These are phyloP conservation scores for Saturnispora halmiae DNA, from an alignment of 805 yeast species.

Conservation along the genomic window DNA sequence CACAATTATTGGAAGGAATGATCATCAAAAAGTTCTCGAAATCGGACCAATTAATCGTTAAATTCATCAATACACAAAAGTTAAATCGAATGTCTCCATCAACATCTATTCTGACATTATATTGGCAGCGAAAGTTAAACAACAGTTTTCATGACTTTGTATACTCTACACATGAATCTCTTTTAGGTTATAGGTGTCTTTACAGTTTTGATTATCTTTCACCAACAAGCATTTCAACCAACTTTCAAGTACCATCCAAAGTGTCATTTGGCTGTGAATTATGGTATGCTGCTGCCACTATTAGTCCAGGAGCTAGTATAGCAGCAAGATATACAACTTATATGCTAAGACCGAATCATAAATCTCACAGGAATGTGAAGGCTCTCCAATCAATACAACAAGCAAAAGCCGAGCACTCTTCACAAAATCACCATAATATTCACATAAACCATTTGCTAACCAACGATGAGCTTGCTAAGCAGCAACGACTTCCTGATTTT, in stretches of 20 bases:
- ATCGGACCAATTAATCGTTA: constrained; percentile 55
- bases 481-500: neutral
- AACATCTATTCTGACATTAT: constrained; percentile 50
- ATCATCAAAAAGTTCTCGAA: constrained; percentile 52
- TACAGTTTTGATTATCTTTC: constrained; percentile 45
- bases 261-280: constrained; percentile 73
- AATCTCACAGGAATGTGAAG: neutral
- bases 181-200: constrained; percentile 72
- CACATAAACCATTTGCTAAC: constrained; percentile 7
- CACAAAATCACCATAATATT: constrained; percentile 6
- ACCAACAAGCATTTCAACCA: constrained; percentile 6
- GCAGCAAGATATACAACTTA: constrained; percentile 80
- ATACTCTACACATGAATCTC: constrained; percentile 74
- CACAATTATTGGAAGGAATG: constrained; percentile 83
- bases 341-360: constrained; percentile 12
- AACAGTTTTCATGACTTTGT: constrained; percentile 62
- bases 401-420: neutral
- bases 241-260: constrained; percentile 31
- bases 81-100: constrained; percentile 22
- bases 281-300: constrained; percentile 76
- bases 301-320: constrained; percentile 85
- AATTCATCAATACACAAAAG: constrained; percentile 58
- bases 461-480: constrained; percentile 7
- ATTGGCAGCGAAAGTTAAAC: constrained; percentile 59
- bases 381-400: neutral